Percentiles rank a stretch among this genome's conserved stretches.
Conservation (phyloP, 768 basidiomycete species). For the Lanmaoa pseudosensibilis region DNA sequence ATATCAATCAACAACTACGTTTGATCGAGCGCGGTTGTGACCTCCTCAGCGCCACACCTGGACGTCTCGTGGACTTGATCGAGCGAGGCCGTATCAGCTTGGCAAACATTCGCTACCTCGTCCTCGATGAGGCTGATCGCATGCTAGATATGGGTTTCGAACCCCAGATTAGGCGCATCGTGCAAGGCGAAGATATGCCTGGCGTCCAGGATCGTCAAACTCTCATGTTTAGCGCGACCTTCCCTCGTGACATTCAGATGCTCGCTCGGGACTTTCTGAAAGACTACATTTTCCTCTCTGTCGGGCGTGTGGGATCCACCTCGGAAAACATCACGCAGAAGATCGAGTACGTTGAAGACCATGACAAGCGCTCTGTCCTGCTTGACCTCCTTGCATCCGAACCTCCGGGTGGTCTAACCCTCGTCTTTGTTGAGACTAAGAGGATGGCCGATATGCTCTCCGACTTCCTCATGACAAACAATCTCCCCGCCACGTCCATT, state of each 20-base stretch:
- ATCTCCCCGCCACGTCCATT: conserved; percentile 91
- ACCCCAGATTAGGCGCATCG: conserved; percentile 97
- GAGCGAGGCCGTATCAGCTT: conserved; percentile 97
- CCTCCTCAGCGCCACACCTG: conserved; percentile 93
- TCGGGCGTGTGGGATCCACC: conserved; percentile 97
- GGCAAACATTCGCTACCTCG: conserved; percentile 95
- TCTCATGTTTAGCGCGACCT: conserved; percentile 99
- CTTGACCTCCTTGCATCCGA: conserved; percentile 91
- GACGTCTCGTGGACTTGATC: conserved; percentile 96
- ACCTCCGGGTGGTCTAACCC: conserved; percentile 68
- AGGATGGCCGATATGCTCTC: conserved; percentile 98
- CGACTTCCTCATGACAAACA: conserved; percentile 85
- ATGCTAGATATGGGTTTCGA: conserved; percentile 99
- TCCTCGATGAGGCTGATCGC: conserved; percentile 98
- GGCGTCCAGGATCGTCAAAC: conserved; percentile 88
- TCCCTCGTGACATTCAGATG: conserved; percentile 98
- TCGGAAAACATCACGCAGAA: conserved; percentile 99
- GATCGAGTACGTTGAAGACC: conserved; percentile 97
- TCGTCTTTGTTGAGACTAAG: conserved; percentile 99
- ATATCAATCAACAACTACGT: conserved; percentile 94
- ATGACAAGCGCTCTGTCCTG: conserved; percentile 94
- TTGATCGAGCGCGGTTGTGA: conserved; percentile 96
- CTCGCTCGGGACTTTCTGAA: conserved; percentile 95
- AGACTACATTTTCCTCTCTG: conserved; percentile 98
- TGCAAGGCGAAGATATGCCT: conserved; percentile 99